Base-by-base conservation (phyloP, 106 monocot genomes). In the Phalaenopsis aphrodite region DNA sequence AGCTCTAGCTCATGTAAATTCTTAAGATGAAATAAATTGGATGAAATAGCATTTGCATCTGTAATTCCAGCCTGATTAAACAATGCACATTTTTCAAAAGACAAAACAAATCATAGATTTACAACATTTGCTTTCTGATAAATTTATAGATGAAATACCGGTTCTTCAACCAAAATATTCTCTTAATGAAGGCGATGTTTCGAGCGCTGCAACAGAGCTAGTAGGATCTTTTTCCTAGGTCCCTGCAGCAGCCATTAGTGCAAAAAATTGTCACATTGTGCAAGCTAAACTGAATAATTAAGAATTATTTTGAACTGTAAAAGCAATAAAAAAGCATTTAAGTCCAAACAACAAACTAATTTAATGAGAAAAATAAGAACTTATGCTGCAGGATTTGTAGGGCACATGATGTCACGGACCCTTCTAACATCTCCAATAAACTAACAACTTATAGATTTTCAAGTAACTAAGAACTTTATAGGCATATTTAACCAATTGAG, bases 141-240 rank as follows among this genome's bases (percentile, higher is more conserved):
- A 19, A 57, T 16, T 12, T 57, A 16, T 57, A 3, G 12, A 12
- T 3, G 12, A 57, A 57, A 57, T 57, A 45, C 14, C 3, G 57
- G 17, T 57, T 12, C 57, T 57, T 12, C 57, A 57, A 0, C 4
- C 57, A 57, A 57, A 57, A 57, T 16, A 57, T 16, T 57, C 9
- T 10, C 57, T 57, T 12, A 16, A 3, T 12, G 3, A 12, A 57
- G 88, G 8, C 90, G 84, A 41, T 83, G 86, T 64, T 84, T 90
- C 42, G 87, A 24, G 42, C 82, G 84, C 56, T 91, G 79, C 38
- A 77, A 23, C 30, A 92, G 80, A 42, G 94, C 94, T n/a, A 94
- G 89, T 41, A 97, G 87, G 78, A 97, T 97, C 84, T 97, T 97
- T 90, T 97, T 97, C 84, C 97, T 87, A 75, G 94, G 97, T 8